These are phyloP conservation scores for Hericium rajendrae DNA, from an alignment of 768 basidiomycete genomes.

Conservation along the genomic window DNA sequence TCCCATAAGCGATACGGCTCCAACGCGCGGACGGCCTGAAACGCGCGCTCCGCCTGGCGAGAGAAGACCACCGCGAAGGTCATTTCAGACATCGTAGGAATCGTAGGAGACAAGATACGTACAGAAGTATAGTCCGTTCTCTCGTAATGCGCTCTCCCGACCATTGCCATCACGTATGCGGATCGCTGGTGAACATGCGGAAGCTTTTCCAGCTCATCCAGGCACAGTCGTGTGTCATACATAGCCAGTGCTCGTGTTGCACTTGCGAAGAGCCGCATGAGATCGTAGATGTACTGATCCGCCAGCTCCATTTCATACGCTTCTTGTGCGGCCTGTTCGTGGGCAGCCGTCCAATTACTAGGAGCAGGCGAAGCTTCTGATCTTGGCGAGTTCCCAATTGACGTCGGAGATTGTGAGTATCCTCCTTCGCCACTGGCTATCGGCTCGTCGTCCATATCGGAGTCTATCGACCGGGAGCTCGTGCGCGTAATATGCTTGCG, in stretches of 20 bases:
- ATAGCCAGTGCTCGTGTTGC: slow-evolving; percentile 66
- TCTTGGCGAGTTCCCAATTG: slow-evolving; percentile 24
- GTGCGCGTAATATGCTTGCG: slow-evolving; percentile 45
- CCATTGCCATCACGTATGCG: slow-evolving; percentile 70
- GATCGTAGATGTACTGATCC: slow-evolving; percentile 74
- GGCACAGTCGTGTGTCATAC: slow-evolving; percentile 68
- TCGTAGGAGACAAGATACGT: slow-evolving; percentile 23
- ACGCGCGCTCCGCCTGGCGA: slow-evolving; percentile 79
- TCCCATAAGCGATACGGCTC: slow-evolving; percentile 88
- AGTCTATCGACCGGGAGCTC: slow-evolving; percentile 55
- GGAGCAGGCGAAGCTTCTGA: slow-evolving; percentile 52
- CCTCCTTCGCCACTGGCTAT: slow-evolving; percentile 37
- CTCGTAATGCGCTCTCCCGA: slow-evolving; percentile 86
- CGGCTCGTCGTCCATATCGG: slow-evolving; percentile 63
- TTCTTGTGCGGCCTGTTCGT: slow-evolving; percentile 65
- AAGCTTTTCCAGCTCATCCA: slow-evolving; percentile 69
- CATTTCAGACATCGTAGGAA: not conserved
- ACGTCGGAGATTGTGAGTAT: slow-evolving; percentile 47
- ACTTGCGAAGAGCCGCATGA: slow-evolving; percentile 72
- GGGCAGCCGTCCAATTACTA: slow-evolving; percentile 51
- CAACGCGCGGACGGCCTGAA: slow-evolving; percentile 66
- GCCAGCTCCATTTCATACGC: slow-evolving; percentile 64
- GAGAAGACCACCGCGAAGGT: slow-evolving; percentile 12
- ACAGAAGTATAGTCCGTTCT: slow-evolving; percentile 82
- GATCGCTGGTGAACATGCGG: slow-evolving; percentile 66